Percentiles rank a stretch among this genome's conserved stretches.
Evolutionary conservation across 2,329 filamentous ascomycete genomes (phyloP).

Genomic region (Curvularia eragrostidis): DNA sequence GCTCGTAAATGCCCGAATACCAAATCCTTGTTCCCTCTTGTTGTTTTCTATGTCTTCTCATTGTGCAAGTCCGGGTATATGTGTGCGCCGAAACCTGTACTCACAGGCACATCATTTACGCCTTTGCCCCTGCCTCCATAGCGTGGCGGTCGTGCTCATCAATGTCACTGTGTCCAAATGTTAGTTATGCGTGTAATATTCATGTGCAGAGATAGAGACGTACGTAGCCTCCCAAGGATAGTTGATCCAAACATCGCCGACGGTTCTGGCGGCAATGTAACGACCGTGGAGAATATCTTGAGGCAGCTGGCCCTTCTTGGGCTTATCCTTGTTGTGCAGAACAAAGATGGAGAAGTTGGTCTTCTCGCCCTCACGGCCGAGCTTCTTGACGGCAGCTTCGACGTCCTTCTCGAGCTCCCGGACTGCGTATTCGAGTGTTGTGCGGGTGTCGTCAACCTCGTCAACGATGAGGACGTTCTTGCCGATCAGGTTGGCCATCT

Average conservation of each 20-base stretch:
- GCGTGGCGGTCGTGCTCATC: conserved; percentile 85
- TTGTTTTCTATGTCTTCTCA: not conserved
- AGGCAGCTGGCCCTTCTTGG: conserved; percentile 88
- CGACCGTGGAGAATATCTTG: conserved; percentile 75
- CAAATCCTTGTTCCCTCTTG: conserved; percentile 3
- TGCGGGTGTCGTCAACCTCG: conserved; percentile 94
- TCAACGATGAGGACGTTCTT: conserved; percentile 93
- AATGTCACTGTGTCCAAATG: conserved; percentile 67
- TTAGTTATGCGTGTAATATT: conserved; percentile 19
- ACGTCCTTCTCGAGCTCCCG: conserved; percentile 95
- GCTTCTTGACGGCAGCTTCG: conserved; percentile 74
- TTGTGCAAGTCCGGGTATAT: not conserved
- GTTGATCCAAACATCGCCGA: conserved; percentile 96
- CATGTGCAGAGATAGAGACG: conserved; percentile 34
- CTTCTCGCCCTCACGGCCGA: conserved; percentile 72
- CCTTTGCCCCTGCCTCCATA: conserved; percentile 48
- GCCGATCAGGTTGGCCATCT: conserved; percentile 88
- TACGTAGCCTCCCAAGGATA: conserved; percentile 96
- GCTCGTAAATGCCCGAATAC: conserved; percentile 9
- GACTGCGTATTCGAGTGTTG: conserved; percentile 92
- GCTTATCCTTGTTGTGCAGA: conserved; percentile 97
- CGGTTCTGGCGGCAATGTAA: conserved; percentile 86
- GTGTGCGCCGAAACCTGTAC: not conserved
- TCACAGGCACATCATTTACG: conserved; percentile 4
- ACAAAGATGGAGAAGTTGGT: conserved; percentile 96